Conservation (phyloP, 306 rosid species). For the Hippophae gyantsensis region DNA sequence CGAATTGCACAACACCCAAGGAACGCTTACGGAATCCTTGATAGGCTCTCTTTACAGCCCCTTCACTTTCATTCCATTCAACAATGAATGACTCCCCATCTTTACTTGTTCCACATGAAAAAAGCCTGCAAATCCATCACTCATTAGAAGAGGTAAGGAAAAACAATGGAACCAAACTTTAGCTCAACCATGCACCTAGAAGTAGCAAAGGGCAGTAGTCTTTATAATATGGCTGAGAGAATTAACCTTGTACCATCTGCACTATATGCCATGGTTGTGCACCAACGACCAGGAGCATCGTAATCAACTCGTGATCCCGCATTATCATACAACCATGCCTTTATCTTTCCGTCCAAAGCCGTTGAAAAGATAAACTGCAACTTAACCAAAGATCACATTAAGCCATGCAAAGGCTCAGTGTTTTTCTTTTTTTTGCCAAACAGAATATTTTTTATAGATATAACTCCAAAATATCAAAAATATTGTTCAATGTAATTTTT, state of each 20-base stretch:
- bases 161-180: not conserved
- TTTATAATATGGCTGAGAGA: slow-evolving; percentile 8
- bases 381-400: slow-evolving; percentile 15
- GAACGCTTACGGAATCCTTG: slow-evolving; percentile 94
- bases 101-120: slow-evolving; percentile 94
- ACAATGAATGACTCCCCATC: slow-evolving; percentile 86
- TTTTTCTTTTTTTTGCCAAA: no score
- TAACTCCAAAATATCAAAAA: no score
- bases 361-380: slow-evolving; percentile 91
- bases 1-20: slow-evolving; percentile 78
- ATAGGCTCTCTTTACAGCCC: slow-evolving; percentile 81
- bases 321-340: slow-evolving; percentile 97
- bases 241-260: slow-evolving; percentile 88
- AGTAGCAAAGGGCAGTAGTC: slow-evolving; percentile 2
- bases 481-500: no score
- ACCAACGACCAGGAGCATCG: slow-evolving; percentile 95
- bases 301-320: slow-evolving; percentile 93
- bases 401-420: slow-evolving; percentile 2
- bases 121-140: slow-evolving; percentile 47
- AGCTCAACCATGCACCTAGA: slow-evolving; percentile 2
- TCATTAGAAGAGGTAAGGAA: slow-evolving; percentile 1
- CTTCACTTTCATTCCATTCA: slow-evolving; percentile 98
- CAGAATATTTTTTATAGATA: no score
- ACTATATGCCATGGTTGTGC: slow-evolving; percentile 91
- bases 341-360: slow-evolving; percentile 88